Percentiles rank a stretch among this genome's conserved stretches.
These are phyloP conservation scores for Oryza nivara DNA, from an alignment of 176 grass and related monocot genomes.

Conservation along the genomic window DNA sequence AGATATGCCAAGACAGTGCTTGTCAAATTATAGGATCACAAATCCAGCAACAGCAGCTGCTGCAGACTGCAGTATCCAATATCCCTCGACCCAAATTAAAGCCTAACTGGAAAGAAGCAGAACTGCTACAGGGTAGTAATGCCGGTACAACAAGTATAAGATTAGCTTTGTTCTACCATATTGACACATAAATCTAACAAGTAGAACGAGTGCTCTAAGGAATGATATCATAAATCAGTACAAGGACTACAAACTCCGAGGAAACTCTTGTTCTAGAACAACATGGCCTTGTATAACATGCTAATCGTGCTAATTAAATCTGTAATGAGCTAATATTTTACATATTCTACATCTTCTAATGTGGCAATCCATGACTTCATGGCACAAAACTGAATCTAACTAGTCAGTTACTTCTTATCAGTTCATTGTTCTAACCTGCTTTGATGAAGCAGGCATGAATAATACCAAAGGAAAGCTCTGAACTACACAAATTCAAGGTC, in stretches of 20 bases:
- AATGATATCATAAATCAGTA: constrained; percentile 10
- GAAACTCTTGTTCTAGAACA: not conserved
- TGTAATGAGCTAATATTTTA: not conserved
- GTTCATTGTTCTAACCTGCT: constrained; percentile 10
- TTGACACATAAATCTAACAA: not conserved
- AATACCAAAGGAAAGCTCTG: constrained; percentile 10
- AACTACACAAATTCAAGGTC: constrained; percentile 49
- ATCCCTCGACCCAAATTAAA: not conserved
- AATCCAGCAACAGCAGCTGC: not conserved
- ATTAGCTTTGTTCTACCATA: not conserved
- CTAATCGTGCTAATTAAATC: not conserved
- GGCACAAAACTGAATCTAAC: not conserved
- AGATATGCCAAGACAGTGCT: not conserved
- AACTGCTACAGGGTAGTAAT: not conserved
- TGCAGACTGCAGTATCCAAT: not conserved
- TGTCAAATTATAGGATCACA: not conserved
- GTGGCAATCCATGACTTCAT: not conserved
- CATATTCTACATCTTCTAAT: not conserved
- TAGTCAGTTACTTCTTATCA: constrained; percentile 5
- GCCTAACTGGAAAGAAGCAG: constrained; percentile 11
- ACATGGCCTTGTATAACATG: not conserved
- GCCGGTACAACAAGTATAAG: not conserved
- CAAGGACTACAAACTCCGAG: not conserved
- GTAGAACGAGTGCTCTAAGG: not conserved
- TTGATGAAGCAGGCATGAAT: constrained; percentile 12